Evolutionary conservation across 768 basidiomycete genomes (phyloP), one percentile per base, ranked within the genome.

Genomic region (Amanita molliuscula): DNA sequence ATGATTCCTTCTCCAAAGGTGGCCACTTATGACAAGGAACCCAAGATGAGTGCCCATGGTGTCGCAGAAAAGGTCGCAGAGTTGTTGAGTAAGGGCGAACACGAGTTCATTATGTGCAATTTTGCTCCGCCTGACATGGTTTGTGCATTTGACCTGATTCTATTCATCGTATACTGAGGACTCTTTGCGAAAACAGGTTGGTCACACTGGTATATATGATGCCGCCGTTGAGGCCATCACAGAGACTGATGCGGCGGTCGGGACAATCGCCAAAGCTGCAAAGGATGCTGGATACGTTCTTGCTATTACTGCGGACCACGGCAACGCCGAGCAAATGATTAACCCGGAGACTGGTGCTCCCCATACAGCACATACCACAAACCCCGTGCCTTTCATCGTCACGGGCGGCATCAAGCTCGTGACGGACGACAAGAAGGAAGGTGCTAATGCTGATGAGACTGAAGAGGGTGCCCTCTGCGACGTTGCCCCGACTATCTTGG

Each of bases 51-150:
- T 61, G 91, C 81, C 3, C 84, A 88, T 55, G 77, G 71, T 34
- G 93, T 97, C 15, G 93, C 91, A 0, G 87, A 92, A 59, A 90
- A 89, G 65, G 92, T 96, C n/a, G 88, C 88, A 1, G 84, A 90
- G 65, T 75, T 92, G 6, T 76, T 97, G 55, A 76, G 75, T 59
- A 70, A 71, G 57, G 67, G 73, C 49, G 73, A 81, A 41, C 76
- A 88, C 59, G 87, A 94, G 38, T 96, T 96, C 60, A 78, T 96
- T 52, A 96, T 96, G 92, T 95, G 91, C 72, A 96, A 95, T 69
- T 96, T 95, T 65, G 93, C 93, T 3, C 93, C 93, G 31, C 93
- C 93, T 3, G 93, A 97, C 61, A 95, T 96, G 93, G 93, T 84
- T 43, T 34, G 67, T 62, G 37, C 25, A 33, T 37, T 48, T 25